Evolutionary conservation across 2,329 filamentous ascomycete genomes (phyloP).

Genomic region (Lachnellula cervina): DNA sequence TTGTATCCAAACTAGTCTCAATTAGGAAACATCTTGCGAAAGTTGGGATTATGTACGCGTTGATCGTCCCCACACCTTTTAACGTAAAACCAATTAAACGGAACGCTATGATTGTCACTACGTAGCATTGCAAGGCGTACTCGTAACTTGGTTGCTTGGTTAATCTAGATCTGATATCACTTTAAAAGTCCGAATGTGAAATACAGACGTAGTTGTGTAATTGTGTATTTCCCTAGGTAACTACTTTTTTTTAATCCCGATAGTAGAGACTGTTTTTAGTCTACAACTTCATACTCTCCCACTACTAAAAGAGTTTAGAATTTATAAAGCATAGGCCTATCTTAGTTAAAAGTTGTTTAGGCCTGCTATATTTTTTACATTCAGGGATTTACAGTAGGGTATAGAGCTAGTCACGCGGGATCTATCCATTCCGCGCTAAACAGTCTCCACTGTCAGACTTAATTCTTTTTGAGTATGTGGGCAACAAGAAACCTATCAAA

Average conservation of each 20-base stretch:
- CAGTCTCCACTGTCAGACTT: too few species aligned
- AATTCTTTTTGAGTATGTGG: constrained; percentile 6
- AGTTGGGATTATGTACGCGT: constrained; percentile 3
- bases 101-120: not conserved
- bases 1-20: constrained; percentile 5
- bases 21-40: constrained; percentile 11
- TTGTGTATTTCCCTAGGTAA: constrained; percentile 3
- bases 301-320: too few species aligned
- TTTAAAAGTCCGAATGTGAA: constrained; percentile 7
- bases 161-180: constrained; percentile 6
- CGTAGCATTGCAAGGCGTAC: constrained; percentile 1
- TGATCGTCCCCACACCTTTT: constrained; percentile 6
- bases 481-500: constrained; percentile 6
- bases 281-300: too few species aligned
- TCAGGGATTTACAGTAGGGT: too few species aligned
- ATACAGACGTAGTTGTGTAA: constrained; percentile 7
- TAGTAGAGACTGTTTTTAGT: too few species aligned
- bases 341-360: too few species aligned
- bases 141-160: constrained; percentile 8
- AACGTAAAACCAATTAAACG: constrained; percentile 3
- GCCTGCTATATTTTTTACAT: too few species aligned
- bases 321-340: too few species aligned
- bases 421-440: too few species aligned
- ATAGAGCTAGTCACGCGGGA: too few species aligned
- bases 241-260: too few species aligned